These are phyloP conservation scores for Mycoemilia scoparia DNA, from an alignment of 192 early-diverging fungal genomes.

Conservation along the genomic window DNA sequence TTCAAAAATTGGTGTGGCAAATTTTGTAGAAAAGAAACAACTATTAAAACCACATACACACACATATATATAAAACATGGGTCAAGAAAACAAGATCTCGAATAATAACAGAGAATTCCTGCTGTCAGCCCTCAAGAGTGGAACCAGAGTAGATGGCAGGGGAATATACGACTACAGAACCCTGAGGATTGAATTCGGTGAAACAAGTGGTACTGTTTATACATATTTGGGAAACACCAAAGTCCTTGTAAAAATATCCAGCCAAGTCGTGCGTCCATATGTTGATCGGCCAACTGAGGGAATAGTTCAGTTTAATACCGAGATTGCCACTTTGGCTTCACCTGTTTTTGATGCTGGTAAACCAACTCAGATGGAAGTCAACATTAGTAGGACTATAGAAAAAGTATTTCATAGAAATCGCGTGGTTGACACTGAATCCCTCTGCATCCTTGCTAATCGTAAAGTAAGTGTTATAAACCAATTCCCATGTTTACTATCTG, in stretches of 20 bases:
- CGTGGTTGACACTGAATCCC: slow-evolving; percentile 87
- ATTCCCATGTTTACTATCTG: background rate
- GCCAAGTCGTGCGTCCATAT: slow-evolving; percentile 47
- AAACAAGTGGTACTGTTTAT: slow-evolving; percentile 49
- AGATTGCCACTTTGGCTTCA: slow-evolving; percentile 74
- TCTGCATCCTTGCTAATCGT: slow-evolving; percentile 90
- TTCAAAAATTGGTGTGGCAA: too few species aligned
- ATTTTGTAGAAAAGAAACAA: too few species aligned
- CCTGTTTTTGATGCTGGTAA: slow-evolving; percentile 46
- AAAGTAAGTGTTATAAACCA: slow-evolving; percentile 52
- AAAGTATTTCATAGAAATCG: slow-evolving; percentile 63
- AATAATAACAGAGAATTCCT: slow-evolving; percentile 65
- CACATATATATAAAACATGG: slow-evolving; percentile 10
- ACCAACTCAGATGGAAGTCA: slow-evolving; percentile 64
- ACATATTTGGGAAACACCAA: slow-evolving; percentile 73
- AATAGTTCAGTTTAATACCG: slow-evolving; percentile 64
- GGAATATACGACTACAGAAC: slow-evolving; percentile 53
- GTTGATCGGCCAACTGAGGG: slow-evolving; percentile 77
- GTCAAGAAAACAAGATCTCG: slow-evolving; percentile 32
- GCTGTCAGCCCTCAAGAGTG: slow-evolving; percentile 42
- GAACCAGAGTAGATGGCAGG: slow-evolving; percentile 62
- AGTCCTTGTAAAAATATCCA: slow-evolving; percentile 48
- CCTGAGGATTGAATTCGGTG: slow-evolving; percentile 45
- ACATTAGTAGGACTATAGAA: slow-evolving; percentile 72
- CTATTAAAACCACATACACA: too few species aligned